Conservation (phyloP, 2,329 filamentous ascomycete genomes). For the Alternaria sp. region DNA sequence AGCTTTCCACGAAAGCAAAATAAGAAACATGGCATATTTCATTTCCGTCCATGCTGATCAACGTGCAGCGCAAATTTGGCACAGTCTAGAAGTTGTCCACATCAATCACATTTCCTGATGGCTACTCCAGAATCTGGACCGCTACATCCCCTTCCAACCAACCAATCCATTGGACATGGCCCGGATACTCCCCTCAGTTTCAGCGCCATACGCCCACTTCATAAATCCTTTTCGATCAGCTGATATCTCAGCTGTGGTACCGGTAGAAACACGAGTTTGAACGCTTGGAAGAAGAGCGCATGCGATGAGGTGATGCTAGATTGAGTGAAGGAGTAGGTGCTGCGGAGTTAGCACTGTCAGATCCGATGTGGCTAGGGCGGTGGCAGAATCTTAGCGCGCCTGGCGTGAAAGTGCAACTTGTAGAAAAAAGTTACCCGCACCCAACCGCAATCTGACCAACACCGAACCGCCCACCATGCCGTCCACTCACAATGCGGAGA, state of each 20-base stretch:
- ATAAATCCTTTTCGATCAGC: background rate
- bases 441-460: background rate
- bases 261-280: background rate
- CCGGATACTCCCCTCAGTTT: background rate
- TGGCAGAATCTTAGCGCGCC: constrained; percentile 11
- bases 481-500: constrained; percentile 82
- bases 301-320: background rate
- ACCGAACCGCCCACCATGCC: constrained; percentile 65
- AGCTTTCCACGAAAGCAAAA: background rate
- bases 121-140: no score
- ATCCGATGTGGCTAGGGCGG: constrained; percentile 8
- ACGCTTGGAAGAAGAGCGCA: background rate
- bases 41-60: no score
- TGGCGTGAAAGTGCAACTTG: constrained; percentile 9
- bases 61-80: no score
- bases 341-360: background rate
- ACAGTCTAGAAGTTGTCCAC: no score
- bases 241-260: background rate
- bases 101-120: no score
- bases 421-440: constrained; percentile 17
- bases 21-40: background rate
- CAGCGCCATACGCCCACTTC: background rate
- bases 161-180: background rate
- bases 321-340: background rate
- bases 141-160: background rate